Conservation (phyloP, 441 rosid species). For the Syzygium syzygioides region DNA sequence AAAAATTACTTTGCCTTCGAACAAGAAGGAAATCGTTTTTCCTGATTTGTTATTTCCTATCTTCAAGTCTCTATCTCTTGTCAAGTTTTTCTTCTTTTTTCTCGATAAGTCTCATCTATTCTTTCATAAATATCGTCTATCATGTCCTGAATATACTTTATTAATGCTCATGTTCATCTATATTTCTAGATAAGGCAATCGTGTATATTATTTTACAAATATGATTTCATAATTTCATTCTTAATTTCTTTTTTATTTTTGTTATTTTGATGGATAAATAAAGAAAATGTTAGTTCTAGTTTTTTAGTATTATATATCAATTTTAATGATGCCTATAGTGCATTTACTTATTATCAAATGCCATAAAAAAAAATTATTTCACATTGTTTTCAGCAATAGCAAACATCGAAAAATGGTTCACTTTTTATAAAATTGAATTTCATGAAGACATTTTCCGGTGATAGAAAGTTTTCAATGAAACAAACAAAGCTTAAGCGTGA, state of each 20-base stretch:
- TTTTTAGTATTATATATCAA: neutral
- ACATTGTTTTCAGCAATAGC: neutral
- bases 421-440: neutral
- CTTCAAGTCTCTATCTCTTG: neutral
- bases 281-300: neutral
- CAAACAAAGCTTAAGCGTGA: neutral
- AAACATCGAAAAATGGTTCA: neutral
- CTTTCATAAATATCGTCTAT: neutral
- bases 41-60: neutral
- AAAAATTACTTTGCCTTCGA: neutral
- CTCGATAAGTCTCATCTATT: neutral
- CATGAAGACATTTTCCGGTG: neutral
- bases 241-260: neutral
- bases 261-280: neutral
- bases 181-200: neutral
- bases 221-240: neutral
- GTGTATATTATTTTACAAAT: neutral
- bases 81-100: neutral
- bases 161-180: neutral
- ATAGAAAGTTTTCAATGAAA: neutral
- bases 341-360: neutral
- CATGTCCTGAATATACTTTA: neutral
- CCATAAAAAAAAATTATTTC: too few relatives aligned
- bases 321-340: neutral
- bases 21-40: neutral